Conservation (phyloP, 108 stramenopile species). For the Schizochytrium sp. region DNA sequence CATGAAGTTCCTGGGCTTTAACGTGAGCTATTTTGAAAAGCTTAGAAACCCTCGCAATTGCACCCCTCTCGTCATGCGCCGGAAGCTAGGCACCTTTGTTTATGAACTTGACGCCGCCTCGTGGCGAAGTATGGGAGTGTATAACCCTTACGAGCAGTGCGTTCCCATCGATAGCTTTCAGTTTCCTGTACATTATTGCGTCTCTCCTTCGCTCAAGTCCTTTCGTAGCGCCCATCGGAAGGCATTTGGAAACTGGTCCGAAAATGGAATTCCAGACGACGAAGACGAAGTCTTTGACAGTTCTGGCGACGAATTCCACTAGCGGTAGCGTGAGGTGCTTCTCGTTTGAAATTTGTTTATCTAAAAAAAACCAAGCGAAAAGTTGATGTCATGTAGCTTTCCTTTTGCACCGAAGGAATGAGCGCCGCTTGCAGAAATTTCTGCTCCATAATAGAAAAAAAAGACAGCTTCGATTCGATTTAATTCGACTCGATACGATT, state of each 20-base stretch:
- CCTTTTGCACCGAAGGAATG: no score
- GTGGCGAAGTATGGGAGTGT: background rate
- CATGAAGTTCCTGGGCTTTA: background rate
- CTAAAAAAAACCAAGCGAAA: no score
- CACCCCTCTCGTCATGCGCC: background rate
- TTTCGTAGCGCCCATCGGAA: background rate
- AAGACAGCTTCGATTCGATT: no score
- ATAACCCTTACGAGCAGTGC: background rate
- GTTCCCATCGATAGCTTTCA: background rate
- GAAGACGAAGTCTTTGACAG: no score
- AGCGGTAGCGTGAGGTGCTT: no score
- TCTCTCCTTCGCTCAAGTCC: background rate
- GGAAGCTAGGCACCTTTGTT: background rate
- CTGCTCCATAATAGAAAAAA: no score
- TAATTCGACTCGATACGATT: no score
- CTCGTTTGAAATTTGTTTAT: no score
- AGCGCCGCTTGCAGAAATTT: no score
- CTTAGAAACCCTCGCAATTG: background rate
- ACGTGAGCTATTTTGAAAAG: background rate
- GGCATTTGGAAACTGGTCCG: background rate
- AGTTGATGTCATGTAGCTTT: no score
- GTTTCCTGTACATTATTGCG: conserved; percentile 7
- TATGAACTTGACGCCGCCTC: background rate
- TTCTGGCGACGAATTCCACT: no score
- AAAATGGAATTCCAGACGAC: no score